These are phyloP conservation scores for Ogataea ramenticola DNA, from an alignment of 805 yeast species.

Conservation along the genomic window DNA sequence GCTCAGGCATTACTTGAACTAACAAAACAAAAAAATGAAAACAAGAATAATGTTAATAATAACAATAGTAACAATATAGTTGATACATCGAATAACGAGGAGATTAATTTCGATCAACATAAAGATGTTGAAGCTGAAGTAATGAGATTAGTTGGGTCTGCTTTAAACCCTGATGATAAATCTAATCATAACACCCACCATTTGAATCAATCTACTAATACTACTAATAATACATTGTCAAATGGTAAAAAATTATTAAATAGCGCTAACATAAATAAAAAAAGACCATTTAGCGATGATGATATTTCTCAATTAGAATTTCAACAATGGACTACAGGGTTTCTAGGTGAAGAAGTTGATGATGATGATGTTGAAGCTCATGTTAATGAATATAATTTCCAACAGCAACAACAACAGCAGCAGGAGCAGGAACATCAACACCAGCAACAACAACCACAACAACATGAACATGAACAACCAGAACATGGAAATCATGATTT, in stretches of 20 bases:
- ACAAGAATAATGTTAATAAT: constrained; percentile 1
- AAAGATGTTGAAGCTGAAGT: constrained; percentile 75
- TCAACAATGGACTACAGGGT: constrained; percentile 47
- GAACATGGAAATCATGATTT: not conserved
- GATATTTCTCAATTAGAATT: constrained; percentile 39
- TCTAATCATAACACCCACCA: too few relatives aligned
- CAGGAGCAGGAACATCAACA: not conserved
- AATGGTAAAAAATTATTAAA: not conserved
- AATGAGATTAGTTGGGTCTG: constrained; percentile 62
- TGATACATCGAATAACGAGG: not conserved
- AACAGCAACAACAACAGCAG: not conserved
- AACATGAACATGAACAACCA: not conserved
- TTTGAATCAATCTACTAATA: too few relatives aligned
- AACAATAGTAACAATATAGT: too few relatives aligned
- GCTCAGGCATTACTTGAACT: constrained; percentile 22
- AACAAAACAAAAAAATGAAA: constrained; percentile 14
- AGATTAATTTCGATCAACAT: constrained; percentile 9
- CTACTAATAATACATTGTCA: too few relatives aligned
- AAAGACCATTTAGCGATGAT: constrained; percentile 27
- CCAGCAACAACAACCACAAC: not conserved
- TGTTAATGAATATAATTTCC: not conserved
- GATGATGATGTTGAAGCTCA: constrained; percentile 14
- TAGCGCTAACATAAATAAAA: constrained; percentile 6
- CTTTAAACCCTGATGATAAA: constrained; percentile 29
- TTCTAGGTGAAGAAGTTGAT: constrained; percentile 33